Conservation (phyloP, 495 filamentous ascomycete genomes). For the Podospora conica region DNA sequence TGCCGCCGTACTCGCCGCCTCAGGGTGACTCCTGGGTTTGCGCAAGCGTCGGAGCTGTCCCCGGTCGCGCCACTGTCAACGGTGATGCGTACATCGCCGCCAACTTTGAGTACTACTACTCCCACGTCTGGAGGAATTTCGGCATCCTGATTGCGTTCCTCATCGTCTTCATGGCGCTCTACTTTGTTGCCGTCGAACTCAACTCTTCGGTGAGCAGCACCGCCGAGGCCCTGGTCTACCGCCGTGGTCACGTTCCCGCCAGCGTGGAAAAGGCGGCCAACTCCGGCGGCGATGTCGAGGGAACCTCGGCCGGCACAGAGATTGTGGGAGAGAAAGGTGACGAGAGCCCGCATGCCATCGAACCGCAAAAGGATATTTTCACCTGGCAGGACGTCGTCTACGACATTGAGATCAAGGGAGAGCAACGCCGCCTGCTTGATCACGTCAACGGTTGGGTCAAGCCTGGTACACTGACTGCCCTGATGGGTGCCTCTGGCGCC, state of each 20-base stretch:
- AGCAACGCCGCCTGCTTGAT: constrained; percentile 56
- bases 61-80: constrained; percentile 45
- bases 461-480: constrained; percentile 69
- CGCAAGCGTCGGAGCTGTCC: constrained; percentile 39
- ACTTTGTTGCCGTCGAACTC: constrained; percentile 51
- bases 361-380: constrained; percentile 49
- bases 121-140: constrained; percentile 74
- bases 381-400: constrained; percentile 59
- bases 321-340: constrained; percentile 1
- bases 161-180: constrained; percentile 62
- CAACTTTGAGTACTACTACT: constrained; percentile 52
- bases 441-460: constrained; percentile 70
- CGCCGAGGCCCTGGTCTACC: constrained; percentile 30
- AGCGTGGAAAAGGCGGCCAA: constrained; percentile 13
- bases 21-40: constrained; percentile 50
- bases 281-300: constrained; percentile 31
- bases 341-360: constrained; percentile 33
- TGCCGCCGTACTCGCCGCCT: constrained; percentile 37
- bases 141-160: constrained; percentile 66
- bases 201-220: constrained; percentile 37
- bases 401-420: constrained; percentile 58
- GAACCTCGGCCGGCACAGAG: constrained; percentile 17
- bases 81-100: constrained; percentile 58
- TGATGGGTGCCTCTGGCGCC: constrained; percentile 80
- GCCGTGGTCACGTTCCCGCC: constrained; percentile 21